Evolutionary conservation across 192 early-diverging fungal genomes (phyloP).

Genomic region (Geosiphon pyriformis): DNA sequence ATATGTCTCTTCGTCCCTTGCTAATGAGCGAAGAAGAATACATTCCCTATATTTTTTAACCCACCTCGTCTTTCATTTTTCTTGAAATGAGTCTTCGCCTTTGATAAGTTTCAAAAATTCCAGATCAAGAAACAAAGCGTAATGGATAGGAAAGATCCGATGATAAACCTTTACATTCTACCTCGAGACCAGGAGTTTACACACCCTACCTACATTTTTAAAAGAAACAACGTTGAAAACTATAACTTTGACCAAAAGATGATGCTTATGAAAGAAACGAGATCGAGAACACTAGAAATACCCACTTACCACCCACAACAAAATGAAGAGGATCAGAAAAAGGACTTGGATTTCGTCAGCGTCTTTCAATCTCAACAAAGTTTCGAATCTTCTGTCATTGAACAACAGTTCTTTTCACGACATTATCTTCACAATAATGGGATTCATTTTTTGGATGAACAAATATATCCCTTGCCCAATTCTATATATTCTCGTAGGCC

Average conservation of each 20-base stretch:
- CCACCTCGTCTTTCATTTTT: neutral
- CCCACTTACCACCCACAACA: too few relatives aligned
- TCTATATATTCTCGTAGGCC: neutral
- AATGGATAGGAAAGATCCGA: neutral
- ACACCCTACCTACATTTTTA: neutral
- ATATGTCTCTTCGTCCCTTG: neutral
- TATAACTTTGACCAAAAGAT: too few relatives aligned
- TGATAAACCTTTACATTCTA: neutral
- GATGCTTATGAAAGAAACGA: too few relatives aligned
- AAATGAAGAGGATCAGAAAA: neutral
- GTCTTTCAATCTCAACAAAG: neutral
- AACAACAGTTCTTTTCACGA: neutral
- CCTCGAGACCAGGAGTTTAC: neutral
- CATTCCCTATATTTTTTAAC: neutral
- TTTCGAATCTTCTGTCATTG: neutral
- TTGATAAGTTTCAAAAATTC: neutral
- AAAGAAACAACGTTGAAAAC: neutral
- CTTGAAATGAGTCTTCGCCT: neutral
- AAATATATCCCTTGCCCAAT: too few relatives aligned
- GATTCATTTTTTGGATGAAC: too few relatives aligned
- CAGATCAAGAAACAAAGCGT: neutral
- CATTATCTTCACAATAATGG: neutral
- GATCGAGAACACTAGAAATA: too few relatives aligned
- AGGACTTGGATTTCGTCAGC: neutral
- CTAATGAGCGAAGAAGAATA: neutral